Percentiles rank a stretch among this genome's conserved stretches.
Conservation (phyloP, 257 asterid species). For the Solanum corneliomulleri region DNA sequence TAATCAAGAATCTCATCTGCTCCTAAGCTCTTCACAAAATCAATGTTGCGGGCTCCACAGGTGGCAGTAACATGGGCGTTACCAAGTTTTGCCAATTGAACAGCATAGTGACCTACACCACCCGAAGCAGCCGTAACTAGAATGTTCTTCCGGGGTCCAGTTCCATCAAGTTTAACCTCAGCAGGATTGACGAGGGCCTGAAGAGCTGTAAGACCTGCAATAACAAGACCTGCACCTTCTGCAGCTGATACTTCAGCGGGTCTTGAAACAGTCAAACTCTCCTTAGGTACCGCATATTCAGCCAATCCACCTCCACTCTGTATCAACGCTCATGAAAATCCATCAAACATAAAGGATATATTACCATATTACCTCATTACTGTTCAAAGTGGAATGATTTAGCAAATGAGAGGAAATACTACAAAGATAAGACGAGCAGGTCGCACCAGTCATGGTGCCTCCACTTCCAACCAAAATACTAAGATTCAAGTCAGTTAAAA, state of each 20-base stretch:
- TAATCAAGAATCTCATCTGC: slow-evolving; percentile 79
- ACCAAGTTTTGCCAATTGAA: slow-evolving; percentile 68
- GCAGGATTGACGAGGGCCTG: slow-evolving; percentile 31
- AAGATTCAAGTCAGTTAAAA: background rate
- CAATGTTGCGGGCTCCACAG: slow-evolving; percentile 71
- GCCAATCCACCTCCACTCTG: slow-evolving; percentile 68
- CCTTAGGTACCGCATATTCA: slow-evolving; percentile 50
- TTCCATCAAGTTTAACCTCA: slow-evolving; percentile 34
- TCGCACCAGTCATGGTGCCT: background rate
- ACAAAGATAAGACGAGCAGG: background rate
- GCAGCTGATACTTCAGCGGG: slow-evolving; percentile 54
- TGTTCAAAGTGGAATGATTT: background rate
- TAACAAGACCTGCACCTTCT: slow-evolving; percentile 46
- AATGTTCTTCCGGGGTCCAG: slow-evolving; percentile 34
- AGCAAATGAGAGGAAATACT: background rate
- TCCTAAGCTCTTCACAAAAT: slow-evolving; percentile 49
- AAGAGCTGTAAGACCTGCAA: slow-evolving; percentile 58
- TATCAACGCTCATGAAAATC: background rate
- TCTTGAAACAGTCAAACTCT: slow-evolving; percentile 30
- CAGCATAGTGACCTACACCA: slow-evolving; percentile 72
- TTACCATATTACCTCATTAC: background rate
- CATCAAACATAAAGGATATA: background rate
- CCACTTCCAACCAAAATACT: background rate
- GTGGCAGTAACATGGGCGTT: slow-evolving; percentile 66
- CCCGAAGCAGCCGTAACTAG: slow-evolving; percentile 69